Conservation (phyloP, 257 asterid species). For the Eustoma russellianum region DNA sequence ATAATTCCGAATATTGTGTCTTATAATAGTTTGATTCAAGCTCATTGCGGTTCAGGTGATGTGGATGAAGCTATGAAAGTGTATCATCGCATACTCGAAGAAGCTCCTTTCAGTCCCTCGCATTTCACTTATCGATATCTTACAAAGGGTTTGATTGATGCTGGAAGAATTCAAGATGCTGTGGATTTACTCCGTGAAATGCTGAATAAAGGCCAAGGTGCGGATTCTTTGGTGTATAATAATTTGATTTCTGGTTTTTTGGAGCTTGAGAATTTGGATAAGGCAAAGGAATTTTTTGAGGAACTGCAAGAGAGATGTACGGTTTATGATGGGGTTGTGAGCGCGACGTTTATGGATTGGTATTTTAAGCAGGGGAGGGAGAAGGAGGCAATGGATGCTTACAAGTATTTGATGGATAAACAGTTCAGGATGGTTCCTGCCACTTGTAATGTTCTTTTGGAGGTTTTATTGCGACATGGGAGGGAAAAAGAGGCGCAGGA, state of each 20-base stretch:
- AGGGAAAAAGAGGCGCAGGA: constrained; percentile 70
- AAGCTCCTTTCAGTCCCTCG: constrained; percentile 71
- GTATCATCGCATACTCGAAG: constrained; percentile 42
- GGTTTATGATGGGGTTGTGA: constrained; percentile 76
- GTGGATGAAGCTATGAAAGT: constrained; percentile 56
- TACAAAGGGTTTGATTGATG: constrained; percentile 65
- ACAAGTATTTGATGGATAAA: constrained; percentile 51
- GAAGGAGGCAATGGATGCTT: constrained; percentile 83
- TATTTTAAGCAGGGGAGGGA: constrained; percentile 63
- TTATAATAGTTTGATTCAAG: constrained; percentile 49
- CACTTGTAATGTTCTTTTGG: constrained; percentile 61
- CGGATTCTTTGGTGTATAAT: constrained; percentile 80
- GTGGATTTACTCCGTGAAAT: constrained; percentile 60
- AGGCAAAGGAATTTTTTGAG: constrained; percentile 64
- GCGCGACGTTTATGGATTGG: constrained; percentile 89
- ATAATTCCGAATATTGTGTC: constrained; percentile 68
- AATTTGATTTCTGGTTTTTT: constrained; percentile 74
- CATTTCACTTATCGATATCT: constrained; percentile 68
- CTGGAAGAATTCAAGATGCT: constrained; percentile 50
- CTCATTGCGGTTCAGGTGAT: constrained; percentile 69
- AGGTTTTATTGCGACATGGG: constrained; percentile 66
- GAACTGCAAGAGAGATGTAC: constrained; percentile 83
- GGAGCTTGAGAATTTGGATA: constrained; percentile 53
- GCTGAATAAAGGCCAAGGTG: constrained; percentile 81
- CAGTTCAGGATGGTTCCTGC: constrained; percentile 69